Base-by-base conservation (phyloP, 2,329 filamentous ascomycete species). In the Cadophora luteo-olivacea region DNA sequence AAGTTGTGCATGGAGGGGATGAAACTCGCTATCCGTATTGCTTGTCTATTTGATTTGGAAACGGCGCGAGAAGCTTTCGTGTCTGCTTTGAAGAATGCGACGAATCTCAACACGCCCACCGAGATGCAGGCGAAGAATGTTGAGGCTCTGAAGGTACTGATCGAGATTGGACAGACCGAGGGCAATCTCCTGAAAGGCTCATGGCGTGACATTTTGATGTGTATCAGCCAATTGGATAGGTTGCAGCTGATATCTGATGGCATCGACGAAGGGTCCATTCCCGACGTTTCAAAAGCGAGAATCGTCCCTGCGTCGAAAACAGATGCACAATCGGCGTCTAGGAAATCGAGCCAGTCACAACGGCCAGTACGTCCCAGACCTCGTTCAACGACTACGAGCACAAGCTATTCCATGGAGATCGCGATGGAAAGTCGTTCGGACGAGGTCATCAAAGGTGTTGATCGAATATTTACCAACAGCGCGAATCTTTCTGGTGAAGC, bases 111-210 rank as follows among this genome's bases (percentile, higher is more conserved):
- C 79, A 99, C 98, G 77, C 87, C 97, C 2, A 92, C 93, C 66
- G 95, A 98, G 78, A 97, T 99, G 86, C 89, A 94, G 77, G 91
- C 93, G 5, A 98, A 98, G 86, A 97, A 99, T 73, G 89, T 99
- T 49, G 96, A 99, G 80, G 96, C 97, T 0, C 83, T 99, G 65
- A 97, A 97, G 78, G 92, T 93, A 0, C 84, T 99, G 54, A 87
- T 99, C 8, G 97, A 99, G 71, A 89, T 99, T 52, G 96, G 94
- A 6, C 91, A 97, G 76, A 93, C 92, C 0, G 96, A 99, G 80
- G 96, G 97, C 68, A 97, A 99, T 76, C 84, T 93, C 49, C 83
- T 99, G 19, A 92, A 92, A 72, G 89, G 91, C 71, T 98, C 96
- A 0, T 99, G 96, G 96, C 92, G 97, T 77, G 96, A 99, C 76